phyloP scores from a whole-genome alignment of 108 stramenopile genomes.

The Conticribra weissflogii region DNA sequence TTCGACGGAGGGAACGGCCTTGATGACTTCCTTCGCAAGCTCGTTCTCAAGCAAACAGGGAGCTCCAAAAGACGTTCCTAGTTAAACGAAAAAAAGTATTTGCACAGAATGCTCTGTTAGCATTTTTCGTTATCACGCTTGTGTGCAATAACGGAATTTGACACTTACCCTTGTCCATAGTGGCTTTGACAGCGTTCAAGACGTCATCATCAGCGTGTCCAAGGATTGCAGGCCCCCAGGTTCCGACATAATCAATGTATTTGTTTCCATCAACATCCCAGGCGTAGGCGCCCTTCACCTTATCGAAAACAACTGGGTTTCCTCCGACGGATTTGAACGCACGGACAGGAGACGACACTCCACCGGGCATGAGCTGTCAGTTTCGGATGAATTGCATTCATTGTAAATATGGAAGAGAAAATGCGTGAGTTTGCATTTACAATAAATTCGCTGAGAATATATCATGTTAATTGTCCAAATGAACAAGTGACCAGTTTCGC shows the following conservation, averaged over 20 bases:
- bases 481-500: too few relatives aligned
- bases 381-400: neutral
- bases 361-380: conserved; percentile 95
- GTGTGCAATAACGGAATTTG: neutral
- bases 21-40: conserved; percentile 96
- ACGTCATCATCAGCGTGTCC: conserved; percentile 99
- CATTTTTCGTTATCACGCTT: too few relatives aligned
- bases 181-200: conserved; percentile 84
- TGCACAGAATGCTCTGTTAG: too few relatives aligned
- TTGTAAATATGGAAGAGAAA: conserved; percentile 9
- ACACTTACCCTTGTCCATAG: conserved; percentile 90
- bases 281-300: conserved; percentile 98
- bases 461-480: too few relatives aligned
- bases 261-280: conserved; percentile 99
- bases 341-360: conserved; percentile 97
- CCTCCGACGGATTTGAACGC: conserved; percentile 99
- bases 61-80: conserved; percentile 95
- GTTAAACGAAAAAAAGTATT: neutral
- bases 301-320: conserved; percentile 97
- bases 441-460: conserved; percentile 5
- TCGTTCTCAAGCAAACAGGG: conserved; percentile 95
- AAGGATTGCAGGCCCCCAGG: conserved; percentile 98
- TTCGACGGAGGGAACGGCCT: conserved; percentile 97
- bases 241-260: conserved; percentile 96
- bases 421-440: neutral